Percentiles rank a stretch among this genome's conserved stretches.
Conservation (phyloP, 192 early-diverging fungal species). For the Backusella tarrabulga region DNA sequence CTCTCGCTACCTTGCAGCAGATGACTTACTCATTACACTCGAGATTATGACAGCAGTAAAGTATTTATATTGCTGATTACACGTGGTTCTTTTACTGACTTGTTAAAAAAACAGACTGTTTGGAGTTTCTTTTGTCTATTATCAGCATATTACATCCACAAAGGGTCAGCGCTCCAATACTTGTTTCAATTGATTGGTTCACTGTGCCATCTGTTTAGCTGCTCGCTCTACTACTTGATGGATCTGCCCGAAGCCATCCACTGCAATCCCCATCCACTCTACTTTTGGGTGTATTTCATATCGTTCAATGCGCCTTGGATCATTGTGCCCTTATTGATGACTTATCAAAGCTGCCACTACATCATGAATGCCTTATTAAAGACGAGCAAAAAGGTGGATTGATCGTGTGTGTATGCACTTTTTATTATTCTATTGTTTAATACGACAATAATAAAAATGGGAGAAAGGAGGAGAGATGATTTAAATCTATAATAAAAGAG, state of each 20-base stretch:
- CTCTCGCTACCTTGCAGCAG: conserved; percentile 83
- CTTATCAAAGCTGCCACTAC: background rate
- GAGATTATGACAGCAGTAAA: conserved; percentile 88
- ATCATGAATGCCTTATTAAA: background rate
- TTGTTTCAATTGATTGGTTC: conserved; percentile 58
- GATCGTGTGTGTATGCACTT: background rate
- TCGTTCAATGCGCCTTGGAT: conserved; percentile 85
- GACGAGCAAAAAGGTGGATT: background rate
- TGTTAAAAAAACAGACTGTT: conserved; percentile 39
- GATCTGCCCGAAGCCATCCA: conserved; percentile 64
- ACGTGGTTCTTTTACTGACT: conserved; percentile 26
- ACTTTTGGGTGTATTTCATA: conserved; percentile 92
- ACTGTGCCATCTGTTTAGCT: conserved; percentile 78
- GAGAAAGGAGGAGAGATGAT: background rate
- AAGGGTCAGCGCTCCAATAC: conserved; percentile 53
- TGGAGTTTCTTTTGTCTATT: conserved; percentile 61
- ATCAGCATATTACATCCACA: conserved; percentile 54
- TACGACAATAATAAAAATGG: background rate
- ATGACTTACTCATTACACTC: conserved; percentile 81
- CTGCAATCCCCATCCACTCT: conserved; percentile 71
- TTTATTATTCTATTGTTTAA: background rate
- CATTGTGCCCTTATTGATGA: conserved; percentile 30
- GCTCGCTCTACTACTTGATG: conserved; percentile 80
- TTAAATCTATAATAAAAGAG: conserved; percentile 11
- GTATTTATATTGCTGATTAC: conserved; percentile 27